Evolutionary conservation across 495 filamentous ascomycete genomes (phyloP).

Genomic region (Sordaria brevicollis): DNA sequence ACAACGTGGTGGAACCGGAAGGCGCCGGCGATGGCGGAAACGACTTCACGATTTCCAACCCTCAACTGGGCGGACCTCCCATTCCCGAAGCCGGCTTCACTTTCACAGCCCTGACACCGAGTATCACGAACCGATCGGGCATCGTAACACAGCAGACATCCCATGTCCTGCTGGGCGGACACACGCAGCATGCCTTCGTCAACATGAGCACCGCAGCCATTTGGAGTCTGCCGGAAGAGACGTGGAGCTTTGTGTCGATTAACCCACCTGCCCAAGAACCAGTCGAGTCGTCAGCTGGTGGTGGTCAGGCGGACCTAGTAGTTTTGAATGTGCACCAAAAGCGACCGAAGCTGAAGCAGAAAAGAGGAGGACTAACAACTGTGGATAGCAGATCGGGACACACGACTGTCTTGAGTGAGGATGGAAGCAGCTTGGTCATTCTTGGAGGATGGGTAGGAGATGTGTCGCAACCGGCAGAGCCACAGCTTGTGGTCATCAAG

Average conservation of each 20-base stretch:
- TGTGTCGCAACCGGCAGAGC: slow-evolving; percentile 57
- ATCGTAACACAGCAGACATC: slow-evolving; percentile 54
- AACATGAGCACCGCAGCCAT: slow-evolving; percentile 88
- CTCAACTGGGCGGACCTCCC: slow-evolving; percentile 34
- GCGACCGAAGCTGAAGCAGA: not conserved
- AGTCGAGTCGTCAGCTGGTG: slow-evolving; percentile 8
- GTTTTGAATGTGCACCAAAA: not conserved
- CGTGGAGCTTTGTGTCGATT: slow-evolving; percentile 71
- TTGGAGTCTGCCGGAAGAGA: slow-evolving; percentile 75
- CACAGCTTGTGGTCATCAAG: slow-evolving; percentile 67
- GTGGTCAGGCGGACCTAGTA: slow-evolving; percentile 1
- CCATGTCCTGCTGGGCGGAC: slow-evolving; percentile 77
- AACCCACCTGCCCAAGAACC: slow-evolving; percentile 27
- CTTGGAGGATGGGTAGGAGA: slow-evolving; percentile 91
- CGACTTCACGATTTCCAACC: slow-evolving; percentile 6
- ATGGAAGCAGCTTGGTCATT: slow-evolving; percentile 64
- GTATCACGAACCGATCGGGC: slow-evolving; percentile 45
- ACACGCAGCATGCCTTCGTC: slow-evolving; percentile 74
- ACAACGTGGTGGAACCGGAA: slow-evolving; percentile 3
- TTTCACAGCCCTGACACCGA: slow-evolving; percentile 56
- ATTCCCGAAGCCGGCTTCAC: slow-evolving; percentile 82
- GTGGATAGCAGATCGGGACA: slow-evolving; percentile 81
- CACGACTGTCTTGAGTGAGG: slow-evolving; percentile 64
- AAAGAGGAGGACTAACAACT: slow-evolving; percentile 5
- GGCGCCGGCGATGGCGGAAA: slow-evolving; percentile 6